A percentile compares a stretch with the other conserved stretches of the same genome.
These are phyloP conservation scores for Colletotrichum gloeosporioides DNA, from an alignment of 2,329 filamentous ascomycete genomes.

Conservation along the genomic window DNA sequence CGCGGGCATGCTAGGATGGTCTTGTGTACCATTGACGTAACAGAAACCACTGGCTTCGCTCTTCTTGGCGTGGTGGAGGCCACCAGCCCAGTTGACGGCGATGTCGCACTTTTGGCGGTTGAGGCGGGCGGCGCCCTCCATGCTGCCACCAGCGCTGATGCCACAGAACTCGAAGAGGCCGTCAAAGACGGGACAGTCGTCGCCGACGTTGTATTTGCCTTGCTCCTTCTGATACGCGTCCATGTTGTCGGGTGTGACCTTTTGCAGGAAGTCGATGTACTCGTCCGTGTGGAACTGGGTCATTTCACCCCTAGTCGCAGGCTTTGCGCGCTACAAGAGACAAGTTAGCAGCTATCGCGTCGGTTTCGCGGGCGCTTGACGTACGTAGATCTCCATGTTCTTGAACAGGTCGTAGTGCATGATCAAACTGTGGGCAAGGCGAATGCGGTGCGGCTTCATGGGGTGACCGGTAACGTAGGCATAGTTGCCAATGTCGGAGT, in stretches of 20 bases:
- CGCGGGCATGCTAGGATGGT: fast-evolving
- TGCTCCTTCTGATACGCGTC: slow-evolving; percentile 91
- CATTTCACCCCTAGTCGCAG: slow-evolving; percentile 88
- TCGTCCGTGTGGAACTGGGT: slow-evolving; percentile 93
- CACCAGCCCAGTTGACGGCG: slow-evolving; percentile 97
- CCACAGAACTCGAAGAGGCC: slow-evolving; percentile 97
- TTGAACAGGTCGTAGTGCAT: slow-evolving; percentile 96
- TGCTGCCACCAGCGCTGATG: slow-evolving; percentile 90
- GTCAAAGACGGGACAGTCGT: slow-evolving; percentile 97
- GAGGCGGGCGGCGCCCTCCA: slow-evolving; percentile 90
- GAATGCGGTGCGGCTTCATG: slow-evolving; percentile 98
- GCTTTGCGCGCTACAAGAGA: slow-evolving; percentile 72
- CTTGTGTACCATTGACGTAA: slow-evolving; percentile 85
- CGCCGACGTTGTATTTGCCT: slow-evolving; percentile 90
- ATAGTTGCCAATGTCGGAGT: slow-evolving; percentile 97
- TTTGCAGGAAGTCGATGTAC: slow-evolving; percentile 93
- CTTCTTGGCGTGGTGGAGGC: slow-evolving; percentile 97
- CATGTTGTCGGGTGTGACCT: slow-evolving; percentile 99
- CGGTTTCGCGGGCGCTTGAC: slow-evolving; percentile 47
- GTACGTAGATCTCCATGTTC: slow-evolving; percentile 94
- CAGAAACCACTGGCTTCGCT: slow-evolving; percentile 96
- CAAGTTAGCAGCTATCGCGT: not conserved
- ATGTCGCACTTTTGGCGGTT: slow-evolving; percentile 94
- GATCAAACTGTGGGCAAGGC: slow-evolving; percentile 92
- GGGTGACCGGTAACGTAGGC: slow-evolving; percentile 96